Evolutionary conservation across 1,284 basidiomycete genomes (phyloP), one percentile per base, ranked within the genome.

Genomic region (Ustilago esculenta): DNA sequence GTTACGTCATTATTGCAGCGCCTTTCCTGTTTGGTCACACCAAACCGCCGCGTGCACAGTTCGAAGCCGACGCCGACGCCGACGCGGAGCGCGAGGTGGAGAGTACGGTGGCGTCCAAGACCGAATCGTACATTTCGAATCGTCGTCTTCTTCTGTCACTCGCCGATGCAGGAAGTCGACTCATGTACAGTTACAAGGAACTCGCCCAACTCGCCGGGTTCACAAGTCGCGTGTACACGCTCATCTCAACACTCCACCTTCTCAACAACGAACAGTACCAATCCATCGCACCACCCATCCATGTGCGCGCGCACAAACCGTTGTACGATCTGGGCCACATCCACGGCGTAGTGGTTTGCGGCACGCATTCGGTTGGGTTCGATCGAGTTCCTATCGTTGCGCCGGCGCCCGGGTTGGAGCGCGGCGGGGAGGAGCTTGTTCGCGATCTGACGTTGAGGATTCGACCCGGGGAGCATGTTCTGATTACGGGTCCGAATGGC

Each of bases 161-260:
- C 5, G 94, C 94, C 4, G 94, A 98, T 76, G 95, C 94, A 0
- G 95, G 94, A 18, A 93, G 94, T 2, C 86, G 93, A 32, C 84
- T 96, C 36, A 93, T 93, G 91, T 92, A 92, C 79, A 90, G 90
- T 7, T 92, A 92, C 82, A 92, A 92, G 71, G 79, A 77, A 44
- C 85, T 98, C 2, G 89, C 96, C 36, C 92, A 96, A 81, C 87
- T 98, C 23, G 92, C 93, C 0, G 94, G 94, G 9, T 89, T 94
- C 71, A 97, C 94, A 1, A 90, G 89, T 29, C 88, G 94, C 39
- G 86, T 98, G 5, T 97, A 96, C 84, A 89, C 89, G 12, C 87
- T 98, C 18, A 84, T 97, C 23, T 90, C 92, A 1, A 90, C 91
- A 0, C 84, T 98, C 12, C 92, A 97, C 83, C 56, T 79, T 45